Evolutionary conservation across 768 basidiomycete species (phyloP).

Genomic region (Leccinum obscurum): DNA sequence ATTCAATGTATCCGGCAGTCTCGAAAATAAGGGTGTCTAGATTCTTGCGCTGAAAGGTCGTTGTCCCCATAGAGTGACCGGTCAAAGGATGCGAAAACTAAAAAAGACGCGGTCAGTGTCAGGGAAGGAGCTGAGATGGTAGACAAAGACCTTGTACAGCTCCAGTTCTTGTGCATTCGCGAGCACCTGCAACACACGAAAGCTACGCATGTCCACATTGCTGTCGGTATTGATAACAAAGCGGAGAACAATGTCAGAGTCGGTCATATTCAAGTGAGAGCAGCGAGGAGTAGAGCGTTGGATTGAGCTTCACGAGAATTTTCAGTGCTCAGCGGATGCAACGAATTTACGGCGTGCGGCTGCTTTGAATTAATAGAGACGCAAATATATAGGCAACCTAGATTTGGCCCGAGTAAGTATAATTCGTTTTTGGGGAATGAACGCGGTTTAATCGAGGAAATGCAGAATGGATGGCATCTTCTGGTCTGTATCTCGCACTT

Average conservation of each 20-base stretch:
- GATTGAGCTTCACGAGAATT: neutral
- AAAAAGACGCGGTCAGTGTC: neutral
- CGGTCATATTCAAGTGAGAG: conserved; percentile 26
- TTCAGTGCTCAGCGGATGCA: neutral
- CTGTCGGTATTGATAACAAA: conserved; percentile 35
- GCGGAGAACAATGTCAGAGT: conserved; percentile 39
- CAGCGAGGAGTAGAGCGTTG: neutral
- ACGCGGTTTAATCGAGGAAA: conserved; percentile 14
- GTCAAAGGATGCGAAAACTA: conserved; percentile 49
- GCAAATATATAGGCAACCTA: conserved; percentile 18
- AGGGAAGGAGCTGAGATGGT: neutral
- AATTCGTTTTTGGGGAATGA: conserved; percentile 21
- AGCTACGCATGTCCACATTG: conserved; percentile 43
- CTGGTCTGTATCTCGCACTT: conserved; percentile 2
- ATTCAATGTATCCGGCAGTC: conserved; percentile 54
- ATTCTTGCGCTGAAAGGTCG: conserved; percentile 52
- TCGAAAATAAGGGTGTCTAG: conserved; percentile 45
- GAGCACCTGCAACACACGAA: conserved; percentile 39
- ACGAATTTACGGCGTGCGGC: conserved; percentile 10
- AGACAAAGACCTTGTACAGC: conserved; percentile 42
- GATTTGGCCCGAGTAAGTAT: conserved; percentile 24
- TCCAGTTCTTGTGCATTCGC: conserved; percentile 34
- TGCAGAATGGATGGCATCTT: conserved; percentile 14
- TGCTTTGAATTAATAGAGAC: conserved; percentile 2
- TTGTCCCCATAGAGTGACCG: conserved; percentile 41